A percentile compares a stretch with the other conserved stretches of the same genome.
These are phyloP conservation scores for Cryptococcus wingfieldii DNA, from an alignment of 1,284 basidiomycete genomes.

Conservation along the genomic window DNA sequence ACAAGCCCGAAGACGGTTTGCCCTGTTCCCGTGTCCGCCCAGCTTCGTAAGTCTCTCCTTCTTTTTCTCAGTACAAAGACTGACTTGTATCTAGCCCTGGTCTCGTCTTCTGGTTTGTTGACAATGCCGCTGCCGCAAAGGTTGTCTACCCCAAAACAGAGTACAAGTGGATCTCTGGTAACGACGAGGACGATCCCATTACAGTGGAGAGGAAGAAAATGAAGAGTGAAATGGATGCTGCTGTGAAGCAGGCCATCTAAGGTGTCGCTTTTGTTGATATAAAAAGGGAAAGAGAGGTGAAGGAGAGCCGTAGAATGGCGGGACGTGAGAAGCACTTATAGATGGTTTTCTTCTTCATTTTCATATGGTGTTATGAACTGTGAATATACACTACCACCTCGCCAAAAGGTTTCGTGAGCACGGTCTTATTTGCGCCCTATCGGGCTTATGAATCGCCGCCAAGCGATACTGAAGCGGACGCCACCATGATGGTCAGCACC, in stretches of 20 bases:
- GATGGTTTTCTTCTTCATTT: too few relatives aligned
- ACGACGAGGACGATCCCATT: conserved; percentile 27
- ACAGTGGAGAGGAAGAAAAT: conserved; percentile 30
- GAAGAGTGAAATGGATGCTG: conserved; percentile 41
- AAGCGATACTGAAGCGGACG: too few relatives aligned
- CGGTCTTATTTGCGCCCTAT: too few relatives aligned
- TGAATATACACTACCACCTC: too few relatives aligned
- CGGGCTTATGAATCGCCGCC: too few relatives aligned
- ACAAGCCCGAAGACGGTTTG: conserved; percentile 72
- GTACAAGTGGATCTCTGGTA: conserved; percentile 44
- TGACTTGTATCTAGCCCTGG: conserved; percentile 56
- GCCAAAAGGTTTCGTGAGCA: too few relatives aligned
- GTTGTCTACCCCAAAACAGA: conserved; percentile 44
- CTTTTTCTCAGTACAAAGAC: background rate
- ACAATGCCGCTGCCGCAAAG: conserved; percentile 69
- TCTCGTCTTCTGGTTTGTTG: conserved; percentile 85
- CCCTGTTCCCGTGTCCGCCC: conserved; percentile 81
- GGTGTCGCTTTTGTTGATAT: too few relatives aligned
- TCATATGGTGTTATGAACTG: too few relatives aligned
- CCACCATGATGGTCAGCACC: too few relatives aligned
- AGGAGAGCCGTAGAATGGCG: too few relatives aligned
- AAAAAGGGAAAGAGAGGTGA: too few relatives aligned
- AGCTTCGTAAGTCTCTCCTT: conserved; percentile 47
- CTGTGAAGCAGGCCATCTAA: conserved; percentile 22
- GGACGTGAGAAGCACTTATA: too few relatives aligned